Evolutionary conservation across 306 rosid genomes (phyloP).

Genomic region (Hippophae rhamnoides): DNA sequence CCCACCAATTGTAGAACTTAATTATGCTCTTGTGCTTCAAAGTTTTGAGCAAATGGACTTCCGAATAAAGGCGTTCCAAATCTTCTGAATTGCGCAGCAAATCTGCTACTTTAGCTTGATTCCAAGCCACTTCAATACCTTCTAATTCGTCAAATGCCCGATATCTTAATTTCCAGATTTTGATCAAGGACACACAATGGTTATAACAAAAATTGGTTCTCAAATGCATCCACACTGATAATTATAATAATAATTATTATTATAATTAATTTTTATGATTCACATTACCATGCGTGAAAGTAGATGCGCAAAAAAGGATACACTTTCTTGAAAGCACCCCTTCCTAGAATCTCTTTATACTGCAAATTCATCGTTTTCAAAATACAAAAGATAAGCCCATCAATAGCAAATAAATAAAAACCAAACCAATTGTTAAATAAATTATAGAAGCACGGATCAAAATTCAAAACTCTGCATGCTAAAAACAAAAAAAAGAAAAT

Average conservation of each 20-base stretch:
- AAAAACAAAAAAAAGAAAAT: too few relatives aligned
- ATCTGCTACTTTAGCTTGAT: not conserved
- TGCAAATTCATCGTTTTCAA: constrained; percentile 23
- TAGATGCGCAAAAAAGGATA: constrained; percentile 44
- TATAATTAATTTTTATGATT: too few relatives aligned
- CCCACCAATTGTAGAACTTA: constrained; percentile 81
- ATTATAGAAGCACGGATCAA: too few relatives aligned
- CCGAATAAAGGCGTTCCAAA: constrained; percentile 84
- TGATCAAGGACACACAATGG: constrained; percentile 40
- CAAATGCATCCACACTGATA: not conserved
- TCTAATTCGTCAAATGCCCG: not conserved
- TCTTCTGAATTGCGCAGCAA: constrained; percentile 67
- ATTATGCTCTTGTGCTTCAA: constrained; percentile 92
- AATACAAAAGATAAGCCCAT: constrained; percentile 8
- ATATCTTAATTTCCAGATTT: constrained; percentile 50
- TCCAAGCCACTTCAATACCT: not conserved
- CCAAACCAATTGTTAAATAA: not conserved
- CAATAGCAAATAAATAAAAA: constrained; percentile 18
- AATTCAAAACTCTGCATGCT: too few relatives aligned
- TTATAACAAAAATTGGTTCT: not conserved
- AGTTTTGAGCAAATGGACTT: constrained; percentile 90
- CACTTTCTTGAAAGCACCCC: constrained; percentile 98
- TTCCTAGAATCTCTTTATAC: constrained; percentile 89
- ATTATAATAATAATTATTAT: too few relatives aligned
- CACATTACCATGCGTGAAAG: not conserved